Conservation (phyloP, 2,329 filamentous ascomycete genomes). For the Geosmithia putterillii region DNA sequence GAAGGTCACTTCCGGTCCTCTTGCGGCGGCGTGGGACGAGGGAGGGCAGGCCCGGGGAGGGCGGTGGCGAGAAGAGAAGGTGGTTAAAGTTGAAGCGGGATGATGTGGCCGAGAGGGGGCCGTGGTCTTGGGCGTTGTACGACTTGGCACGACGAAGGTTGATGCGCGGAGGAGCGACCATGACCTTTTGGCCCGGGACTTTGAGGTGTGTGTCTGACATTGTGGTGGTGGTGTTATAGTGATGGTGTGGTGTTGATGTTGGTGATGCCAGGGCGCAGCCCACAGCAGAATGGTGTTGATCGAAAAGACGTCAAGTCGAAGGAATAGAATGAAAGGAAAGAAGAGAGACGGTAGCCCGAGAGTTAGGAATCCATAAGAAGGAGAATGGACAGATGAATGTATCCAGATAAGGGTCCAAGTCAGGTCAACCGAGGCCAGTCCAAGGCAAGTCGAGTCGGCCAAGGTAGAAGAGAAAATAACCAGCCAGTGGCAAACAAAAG, state of each 20-base stretch:
- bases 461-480: conserved; percentile 1
- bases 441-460: no score
- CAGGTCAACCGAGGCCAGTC: no score
- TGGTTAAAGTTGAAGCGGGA: conserved; percentile 56
- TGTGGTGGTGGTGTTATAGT: neutral
- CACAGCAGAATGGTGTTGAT: no score
- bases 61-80: conserved; percentile 53
- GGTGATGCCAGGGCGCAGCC: neutral
- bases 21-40: conserved; percentile 53
- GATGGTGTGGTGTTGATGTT: neutral
- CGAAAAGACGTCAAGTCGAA: no score
- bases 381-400: no score
- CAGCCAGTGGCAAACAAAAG: no score
- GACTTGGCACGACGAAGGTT: conserved; percentile 47
- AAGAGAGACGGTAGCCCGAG: no score
- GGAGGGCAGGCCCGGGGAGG: conserved; percentile 59
- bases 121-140: conserved; percentile 40
- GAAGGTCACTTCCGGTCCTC: conserved; percentile 40
- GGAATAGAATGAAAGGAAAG: neutral
- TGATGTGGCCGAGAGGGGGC: conserved; percentile 45
- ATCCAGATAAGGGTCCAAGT: no score
- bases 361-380: no score
- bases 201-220: conserved; percentile 34
- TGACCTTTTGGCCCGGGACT: conserved; percentile 27
- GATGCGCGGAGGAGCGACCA: conserved; percentile 41